phyloP scores from a whole-genome alignment of 2,329 filamentous ascomycete genomes.

The Fusarium albosuccineum region DNA sequence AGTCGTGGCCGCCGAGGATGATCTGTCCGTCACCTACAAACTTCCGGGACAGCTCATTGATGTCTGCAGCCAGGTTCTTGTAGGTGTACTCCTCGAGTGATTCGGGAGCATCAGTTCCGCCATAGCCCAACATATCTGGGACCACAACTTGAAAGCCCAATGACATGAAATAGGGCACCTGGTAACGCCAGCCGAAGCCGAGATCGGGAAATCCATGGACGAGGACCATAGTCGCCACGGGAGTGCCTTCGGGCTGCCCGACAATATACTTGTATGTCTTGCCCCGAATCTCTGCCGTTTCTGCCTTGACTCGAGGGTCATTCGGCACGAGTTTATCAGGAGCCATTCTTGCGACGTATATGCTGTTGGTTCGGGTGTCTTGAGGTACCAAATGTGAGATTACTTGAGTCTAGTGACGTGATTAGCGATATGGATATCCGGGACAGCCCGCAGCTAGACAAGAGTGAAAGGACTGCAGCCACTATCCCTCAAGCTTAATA shows the following conservation, averaged over 20 bases:
- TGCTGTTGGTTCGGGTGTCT: neutral
- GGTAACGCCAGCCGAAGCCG: conserved; percentile 87
- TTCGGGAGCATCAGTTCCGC: conserved; percentile 77
- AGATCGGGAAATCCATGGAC: conserved; percentile 88
- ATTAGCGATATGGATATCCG: conserved; percentile 11
- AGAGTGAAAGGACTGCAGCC: neutral
- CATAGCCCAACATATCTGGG: conserved; percentile 90
- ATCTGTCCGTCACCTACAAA: conserved; percentile 66
- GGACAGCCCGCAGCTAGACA: neutral
- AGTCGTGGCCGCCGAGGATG: conserved; percentile 92
- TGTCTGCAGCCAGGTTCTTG: conserved; percentile 80
- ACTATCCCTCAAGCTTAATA: too few relatives aligned
- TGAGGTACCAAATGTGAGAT: neutral
- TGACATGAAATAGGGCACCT: conserved; percentile 81
- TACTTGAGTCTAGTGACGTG: conserved; percentile 2
- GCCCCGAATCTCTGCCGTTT: conserved; percentile 74
- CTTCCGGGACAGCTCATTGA: conserved; percentile 77
- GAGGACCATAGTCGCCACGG: conserved; percentile 64
- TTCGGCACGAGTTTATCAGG: conserved; percentile 74
- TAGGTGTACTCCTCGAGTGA: conserved; percentile 73
- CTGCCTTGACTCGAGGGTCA: conserved; percentile 76
- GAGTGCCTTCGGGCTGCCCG: conserved; percentile 61
- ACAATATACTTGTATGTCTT: conserved; percentile 77
- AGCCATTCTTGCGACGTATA: conserved; percentile 55
- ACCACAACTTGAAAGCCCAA: conserved; percentile 84